Evolutionary conservation across 129 eudicot species (phyloP).

Genomic region (Arctium minus): DNA sequence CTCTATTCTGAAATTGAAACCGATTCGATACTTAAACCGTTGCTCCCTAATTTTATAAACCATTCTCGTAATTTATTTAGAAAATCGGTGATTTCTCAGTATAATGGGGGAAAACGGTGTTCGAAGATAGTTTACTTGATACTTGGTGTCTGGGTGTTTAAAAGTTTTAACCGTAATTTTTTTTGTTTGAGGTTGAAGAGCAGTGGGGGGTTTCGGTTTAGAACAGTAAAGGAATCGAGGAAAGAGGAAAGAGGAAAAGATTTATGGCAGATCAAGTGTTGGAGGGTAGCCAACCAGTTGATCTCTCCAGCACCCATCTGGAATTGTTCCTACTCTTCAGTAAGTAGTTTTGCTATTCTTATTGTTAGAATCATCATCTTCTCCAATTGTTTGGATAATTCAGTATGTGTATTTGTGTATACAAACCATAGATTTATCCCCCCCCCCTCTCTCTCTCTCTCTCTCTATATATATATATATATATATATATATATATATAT

Average conservation of each 20-base stretch:
- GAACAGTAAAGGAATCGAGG: no score
- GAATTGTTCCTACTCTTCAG: constrained; percentile 81
- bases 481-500: no score
- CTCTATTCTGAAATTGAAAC: no score
- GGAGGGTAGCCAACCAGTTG: no score
- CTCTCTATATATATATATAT: no score
- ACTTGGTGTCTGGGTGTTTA: background rate
- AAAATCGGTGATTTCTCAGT: background rate
- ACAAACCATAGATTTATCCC: background rate
- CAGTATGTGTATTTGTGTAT: background rate
- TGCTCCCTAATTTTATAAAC: no score
- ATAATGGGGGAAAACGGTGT: background rate
- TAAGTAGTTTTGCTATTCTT: constrained; percentile 19
- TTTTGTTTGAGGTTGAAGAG: background rate
- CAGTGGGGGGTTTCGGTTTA: background rate
- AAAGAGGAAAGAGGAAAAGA: no score
- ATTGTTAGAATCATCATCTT: background rate
- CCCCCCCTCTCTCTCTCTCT: no score
- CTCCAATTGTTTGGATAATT: background rate
- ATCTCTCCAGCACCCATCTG: constrained; percentile 58
- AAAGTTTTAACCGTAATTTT: background rate
- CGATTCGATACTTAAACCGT: no score
- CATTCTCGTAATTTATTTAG: no score
- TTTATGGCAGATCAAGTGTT: no score
- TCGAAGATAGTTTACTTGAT: background rate